Percentiles rank a stretch among this genome's conserved stretches.
phyloP scores from a whole-genome alignment of 257 asterid species.

The Oldenlandia corymbosa region DNA sequence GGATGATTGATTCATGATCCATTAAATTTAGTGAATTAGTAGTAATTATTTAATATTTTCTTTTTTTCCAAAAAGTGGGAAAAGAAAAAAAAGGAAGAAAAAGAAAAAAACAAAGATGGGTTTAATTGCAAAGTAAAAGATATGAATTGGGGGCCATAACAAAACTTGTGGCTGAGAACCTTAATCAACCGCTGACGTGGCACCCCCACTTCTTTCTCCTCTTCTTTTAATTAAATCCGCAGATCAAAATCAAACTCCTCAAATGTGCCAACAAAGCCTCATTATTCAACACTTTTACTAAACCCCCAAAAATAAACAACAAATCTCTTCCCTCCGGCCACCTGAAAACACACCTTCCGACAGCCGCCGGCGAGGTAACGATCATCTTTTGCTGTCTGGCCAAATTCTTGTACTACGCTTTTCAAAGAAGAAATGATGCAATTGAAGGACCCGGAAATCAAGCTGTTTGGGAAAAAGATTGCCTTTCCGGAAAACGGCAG shows the following conservation, averaged over 20 bases:
- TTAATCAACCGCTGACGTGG: slow-evolving; percentile 44
- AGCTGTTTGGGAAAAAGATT: slow-evolving; percentile 66
- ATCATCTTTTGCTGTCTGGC: background rate
- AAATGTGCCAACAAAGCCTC: slow-evolving; percentile 48
- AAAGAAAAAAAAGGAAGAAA: background rate
- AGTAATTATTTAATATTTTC: too few relatives aligned
- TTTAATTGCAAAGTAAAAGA: slow-evolving; percentile 15
- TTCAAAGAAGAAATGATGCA: slow-evolving; percentile 17
- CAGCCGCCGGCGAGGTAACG: background rate
- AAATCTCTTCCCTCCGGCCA: background rate
- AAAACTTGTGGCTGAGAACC: slow-evolving; percentile 67
- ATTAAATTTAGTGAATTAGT: background rate
- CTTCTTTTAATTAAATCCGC: slow-evolving; percentile 24
- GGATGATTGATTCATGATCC: slow-evolving; percentile 3
- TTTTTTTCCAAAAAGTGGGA: too few relatives aligned
- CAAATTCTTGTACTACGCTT: background rate
- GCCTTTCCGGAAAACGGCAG: slow-evolving; percentile 44
- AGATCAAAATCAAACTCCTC: slow-evolving; percentile 35
- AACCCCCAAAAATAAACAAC: background rate
- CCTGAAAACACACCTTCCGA: background rate
- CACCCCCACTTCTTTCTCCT: slow-evolving; percentile 43
- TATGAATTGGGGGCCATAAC: slow-evolving; percentile 33
- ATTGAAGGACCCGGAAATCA: slow-evolving; percentile 56
- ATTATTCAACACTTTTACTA: slow-evolving; percentile 10
- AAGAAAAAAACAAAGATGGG: slow-evolving; percentile 10